A percentile compares a stretch with the other conserved stretches of the same genome.
phyloP scores from a whole-genome alignment of 768 basidiomycete genomes.

The Psilocybe sp. region DNA sequence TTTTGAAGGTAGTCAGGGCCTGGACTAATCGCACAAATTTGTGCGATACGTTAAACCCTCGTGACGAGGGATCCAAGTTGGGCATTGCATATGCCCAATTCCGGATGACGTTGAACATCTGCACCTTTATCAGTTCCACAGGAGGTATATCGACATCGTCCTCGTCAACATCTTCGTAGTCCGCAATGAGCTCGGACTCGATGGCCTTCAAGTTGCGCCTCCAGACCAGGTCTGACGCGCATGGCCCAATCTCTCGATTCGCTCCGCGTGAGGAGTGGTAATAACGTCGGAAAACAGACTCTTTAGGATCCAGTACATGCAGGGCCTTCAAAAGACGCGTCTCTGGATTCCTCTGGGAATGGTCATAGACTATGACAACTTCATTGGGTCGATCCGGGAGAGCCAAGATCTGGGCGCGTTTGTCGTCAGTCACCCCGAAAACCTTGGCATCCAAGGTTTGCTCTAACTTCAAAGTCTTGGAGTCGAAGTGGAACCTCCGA shows the following conservation, averaged over 20 bases:
- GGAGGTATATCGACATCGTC: conserved; percentile 21
- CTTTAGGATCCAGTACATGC: conserved; percentile 39
- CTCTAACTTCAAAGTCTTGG: conserved; percentile 37
- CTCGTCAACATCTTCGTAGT: conserved; percentile 34
- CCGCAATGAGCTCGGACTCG: conserved; percentile 27
- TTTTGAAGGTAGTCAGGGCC: conserved; percentile 51
- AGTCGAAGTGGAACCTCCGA: conserved; percentile 24
- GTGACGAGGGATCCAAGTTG: conserved; percentile 52
- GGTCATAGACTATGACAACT: conserved; percentile 53
- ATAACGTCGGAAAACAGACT: conserved; percentile 34
- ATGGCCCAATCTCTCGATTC: conserved; percentile 57
- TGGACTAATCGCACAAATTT: conserved; percentile 65
- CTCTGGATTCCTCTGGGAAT: conserved; percentile 27
- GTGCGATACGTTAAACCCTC: conserved; percentile 63
- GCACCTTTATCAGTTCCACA: conserved; percentile 18
- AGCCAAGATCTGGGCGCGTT: conserved; percentile 27
- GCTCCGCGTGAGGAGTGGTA: conserved; percentile 46
- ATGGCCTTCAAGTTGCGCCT: conserved; percentile 45
- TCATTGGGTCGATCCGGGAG: conserved; percentile 44
- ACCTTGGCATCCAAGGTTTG: conserved; percentile 35
- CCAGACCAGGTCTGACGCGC: conserved; percentile 73
- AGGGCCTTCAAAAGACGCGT: conserved; percentile 47
- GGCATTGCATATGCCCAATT: conserved; percentile 67
- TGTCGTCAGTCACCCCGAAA: conserved; percentile 31
- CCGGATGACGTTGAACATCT: conserved; percentile 42